Evolutionary conservation across 1,284 basidiomycete genomes (phyloP).

Genomic region (Melampsora occidentalis): DNA sequence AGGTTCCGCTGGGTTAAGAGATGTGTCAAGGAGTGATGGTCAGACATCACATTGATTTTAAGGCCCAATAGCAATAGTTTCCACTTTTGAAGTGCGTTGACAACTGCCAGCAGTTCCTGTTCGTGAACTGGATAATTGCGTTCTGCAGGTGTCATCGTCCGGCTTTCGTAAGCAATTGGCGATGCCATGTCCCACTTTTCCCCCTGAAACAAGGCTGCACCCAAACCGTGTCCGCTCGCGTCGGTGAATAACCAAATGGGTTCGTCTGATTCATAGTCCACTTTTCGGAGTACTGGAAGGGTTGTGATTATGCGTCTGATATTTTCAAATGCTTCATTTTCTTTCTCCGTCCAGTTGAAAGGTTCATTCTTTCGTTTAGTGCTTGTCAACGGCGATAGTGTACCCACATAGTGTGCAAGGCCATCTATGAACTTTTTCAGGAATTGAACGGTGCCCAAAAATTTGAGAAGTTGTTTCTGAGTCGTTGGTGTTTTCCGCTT

Average conservation of each 20-base stretch:
- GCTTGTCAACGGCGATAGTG: background rate
- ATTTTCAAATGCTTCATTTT: conserved; percentile 1
- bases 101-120: conserved; percentile 3
- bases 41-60: no score
- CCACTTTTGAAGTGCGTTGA: conserved; percentile 1
- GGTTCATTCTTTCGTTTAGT: background rate
- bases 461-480: conserved; percentile 51
- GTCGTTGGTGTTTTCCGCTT: conserved; percentile 53
- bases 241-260: no score
- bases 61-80: no score
- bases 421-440: conserved; percentile 54
- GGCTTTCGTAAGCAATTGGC: background rate
- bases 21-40: no score
- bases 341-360: background rate
- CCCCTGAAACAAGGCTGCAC: conserved; percentile 1
- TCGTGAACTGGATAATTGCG: conserved; percentile 7
- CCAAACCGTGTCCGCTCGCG: background rate
- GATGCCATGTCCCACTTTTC: background rate
- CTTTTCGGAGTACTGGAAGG: background rate
- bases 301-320: background rate
- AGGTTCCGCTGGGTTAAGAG: no score
- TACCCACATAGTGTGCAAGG: background rate
- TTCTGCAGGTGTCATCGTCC: background rate
- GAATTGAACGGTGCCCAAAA: conserved; percentile 56
- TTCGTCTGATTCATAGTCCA: background rate